A percentile compares a stretch with the other conserved stretches of the same genome.
Evolutionary conservation across 805 yeast genomes (phyloP).

Genomic region (Metschnikowia santaceciliae): DNA sequence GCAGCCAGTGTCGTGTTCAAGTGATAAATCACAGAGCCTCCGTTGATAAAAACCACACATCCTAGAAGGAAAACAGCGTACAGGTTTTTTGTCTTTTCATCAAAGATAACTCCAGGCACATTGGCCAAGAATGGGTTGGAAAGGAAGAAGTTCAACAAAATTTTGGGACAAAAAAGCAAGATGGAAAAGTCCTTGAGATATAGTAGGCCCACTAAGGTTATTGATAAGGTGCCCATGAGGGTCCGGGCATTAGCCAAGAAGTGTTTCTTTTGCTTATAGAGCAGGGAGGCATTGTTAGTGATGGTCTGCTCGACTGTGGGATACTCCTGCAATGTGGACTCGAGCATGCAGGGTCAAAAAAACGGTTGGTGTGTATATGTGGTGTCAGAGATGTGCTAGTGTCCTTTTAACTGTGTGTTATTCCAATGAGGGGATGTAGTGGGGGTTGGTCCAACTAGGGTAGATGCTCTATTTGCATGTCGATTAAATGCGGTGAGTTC

Average conservation of each 20-base stretch:
- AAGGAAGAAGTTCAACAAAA: slow-evolving; percentile 25
- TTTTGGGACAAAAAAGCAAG: slow-evolving; percentile 25
- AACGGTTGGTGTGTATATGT: not conserved
- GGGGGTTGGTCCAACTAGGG: not conserved
- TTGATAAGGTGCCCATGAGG: slow-evolving; percentile 33
- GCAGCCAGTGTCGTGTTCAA: slow-evolving; percentile 22
- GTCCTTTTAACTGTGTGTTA: not conserved
- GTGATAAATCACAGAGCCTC: slow-evolving; percentile 24
- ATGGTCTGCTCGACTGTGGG: slow-evolving; percentile 39
- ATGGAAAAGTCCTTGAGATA: slow-evolving; percentile 43
- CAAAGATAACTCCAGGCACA: slow-evolving; percentile 1
- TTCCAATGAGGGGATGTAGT: not conserved
- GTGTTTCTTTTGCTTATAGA: slow-evolving; percentile 41
- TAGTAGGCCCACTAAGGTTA: slow-evolving; percentile 30
- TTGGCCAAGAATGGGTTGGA: slow-evolving; percentile 27
- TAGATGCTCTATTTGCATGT: not conserved
- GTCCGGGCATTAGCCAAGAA: slow-evolving; percentile 35
- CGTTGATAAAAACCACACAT: slow-evolving; percentile 22
- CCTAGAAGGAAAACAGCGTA: slow-evolving; percentile 19
- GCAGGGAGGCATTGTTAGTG: slow-evolving; percentile 36
- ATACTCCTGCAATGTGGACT: slow-evolving; percentile 8
- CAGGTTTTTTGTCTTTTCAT: not conserved
- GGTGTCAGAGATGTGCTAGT: not conserved
- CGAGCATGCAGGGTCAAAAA: not conserved
- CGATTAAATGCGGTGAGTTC: not conserved